Base-by-base conservation (phyloP, 2,329 filamentous ascomycete species). In the Atkinsonella hypoxylon region DNA sequence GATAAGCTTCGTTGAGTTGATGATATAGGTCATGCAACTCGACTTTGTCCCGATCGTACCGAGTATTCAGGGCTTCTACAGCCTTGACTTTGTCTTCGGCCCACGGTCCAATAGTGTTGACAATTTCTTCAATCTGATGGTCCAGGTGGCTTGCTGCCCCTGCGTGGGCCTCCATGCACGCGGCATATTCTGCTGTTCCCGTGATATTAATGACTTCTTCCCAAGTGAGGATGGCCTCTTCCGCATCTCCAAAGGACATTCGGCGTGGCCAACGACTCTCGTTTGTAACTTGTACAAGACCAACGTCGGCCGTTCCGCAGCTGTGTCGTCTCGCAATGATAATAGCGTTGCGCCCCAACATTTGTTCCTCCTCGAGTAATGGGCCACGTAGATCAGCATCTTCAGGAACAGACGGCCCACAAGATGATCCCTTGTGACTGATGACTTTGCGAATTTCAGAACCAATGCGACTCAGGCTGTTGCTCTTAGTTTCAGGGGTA, bases 241-340 rank as follows among this genome's bases (percentile, higher is more conserved):
- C 85, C 1, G 83, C 86, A 43, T 83, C 76, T 52, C 83, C 82
- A 63, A 90, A 90, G 4, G 85, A 89, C 55, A 90, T 73, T 42
- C 85, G 78, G 1, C 85, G 80, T 1, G 85, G 79, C 78, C 83
- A 87, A 51, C 78, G 78, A 30, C 74, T 73, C 54, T 86, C 81
- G 53, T 79, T 75, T 1, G 70, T 64, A 7, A 54, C 55, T 1
- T 51, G 66, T 48, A 57, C 63, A 31, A 62, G 59, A 26, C 58
- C 53, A 4, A 63, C 52, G 8, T 62, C 63, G 0, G 63, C 59
- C 2, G 63, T 61, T 4, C 72, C 68, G 39, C 79, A 65, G 58
- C 80, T 84, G 58, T 83, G 76, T 20, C 85, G 80, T 17, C 85
- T 78, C 26, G 77, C 76, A 10, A 88, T 70, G 9, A 73, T 70